Percentiles rank a stretch among this genome's conserved stretches.
Conservation (phyloP, 2,329 filamentous ascomycete species). For the Fusarium virguliforme region DNA sequence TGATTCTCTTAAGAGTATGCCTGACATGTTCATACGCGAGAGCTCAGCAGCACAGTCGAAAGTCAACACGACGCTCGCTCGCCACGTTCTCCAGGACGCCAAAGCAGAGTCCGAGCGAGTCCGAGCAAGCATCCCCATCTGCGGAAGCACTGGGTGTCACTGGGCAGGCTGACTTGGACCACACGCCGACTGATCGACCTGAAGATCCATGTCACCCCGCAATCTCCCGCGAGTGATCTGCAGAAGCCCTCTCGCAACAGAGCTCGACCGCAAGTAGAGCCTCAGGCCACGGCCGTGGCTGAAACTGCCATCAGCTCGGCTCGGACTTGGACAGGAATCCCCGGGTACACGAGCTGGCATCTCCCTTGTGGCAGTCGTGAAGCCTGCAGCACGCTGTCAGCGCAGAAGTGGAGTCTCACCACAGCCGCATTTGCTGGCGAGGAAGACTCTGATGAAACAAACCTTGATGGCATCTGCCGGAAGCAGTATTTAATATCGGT, state of each 20-base stretch:
- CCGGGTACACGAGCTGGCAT: not conserved
- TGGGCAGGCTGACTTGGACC: not conserved
- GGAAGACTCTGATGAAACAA: not conserved
- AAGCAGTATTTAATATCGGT: not conserved
- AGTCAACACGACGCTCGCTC: too few relatives aligned
- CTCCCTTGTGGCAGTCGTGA: not conserved
- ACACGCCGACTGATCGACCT: not conserved
- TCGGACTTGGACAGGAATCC: not conserved
- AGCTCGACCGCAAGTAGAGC: too few relatives aligned
- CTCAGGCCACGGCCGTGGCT: not conserved
- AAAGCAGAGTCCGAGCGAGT: too few relatives aligned
- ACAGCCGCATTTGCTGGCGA: not conserved
- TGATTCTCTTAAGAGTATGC: not conserved
- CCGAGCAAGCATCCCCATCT: too few relatives aligned
- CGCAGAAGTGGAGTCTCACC: not conserved
- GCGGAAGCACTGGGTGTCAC: not conserved
- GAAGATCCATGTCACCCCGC: constrained; percentile 1
- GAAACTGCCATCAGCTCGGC: not conserved
- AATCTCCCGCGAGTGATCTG: not conserved
- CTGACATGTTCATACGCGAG: not conserved
- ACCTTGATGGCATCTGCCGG: not conserved
- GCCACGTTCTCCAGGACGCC: too few relatives aligned
- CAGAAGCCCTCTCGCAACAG: not conserved
- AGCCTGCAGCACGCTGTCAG: not conserved
- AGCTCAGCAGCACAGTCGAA: too few relatives aligned